These are phyloP conservation scores for Lichina pygmaea DNA, from an alignment of 495 filamentous ascomycete genomes.

Conservation along the genomic window DNA sequence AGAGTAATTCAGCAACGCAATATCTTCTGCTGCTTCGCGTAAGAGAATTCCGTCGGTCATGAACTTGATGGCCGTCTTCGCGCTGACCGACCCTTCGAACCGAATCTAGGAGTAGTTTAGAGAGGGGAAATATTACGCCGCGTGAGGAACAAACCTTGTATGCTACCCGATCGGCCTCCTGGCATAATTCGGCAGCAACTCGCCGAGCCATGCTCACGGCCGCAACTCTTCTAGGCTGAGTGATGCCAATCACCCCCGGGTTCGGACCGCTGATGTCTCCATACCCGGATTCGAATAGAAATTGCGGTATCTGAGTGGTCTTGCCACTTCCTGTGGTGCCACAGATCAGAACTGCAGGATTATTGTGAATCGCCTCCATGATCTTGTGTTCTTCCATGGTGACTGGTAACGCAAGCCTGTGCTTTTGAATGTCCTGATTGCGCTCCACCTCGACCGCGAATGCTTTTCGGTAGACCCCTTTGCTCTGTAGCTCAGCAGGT, in stretches of 20 bases:
- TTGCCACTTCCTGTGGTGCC: slow-evolving; percentile 93
- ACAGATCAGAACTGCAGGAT: slow-evolving; percentile 71
- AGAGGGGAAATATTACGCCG: neutral
- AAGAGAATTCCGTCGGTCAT: slow-evolving; percentile 97
- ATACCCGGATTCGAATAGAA: slow-evolving; percentile 82
- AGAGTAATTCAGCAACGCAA: slow-evolving; percentile 78
- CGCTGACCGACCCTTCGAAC: slow-evolving; percentile 62
- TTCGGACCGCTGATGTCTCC: slow-evolving; percentile 49
- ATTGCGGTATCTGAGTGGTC: slow-evolving; percentile 90
- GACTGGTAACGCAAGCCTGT: slow-evolving; percentile 59
- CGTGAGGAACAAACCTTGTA: slow-evolving; percentile 23
- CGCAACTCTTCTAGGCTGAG: slow-evolving; percentile 78
- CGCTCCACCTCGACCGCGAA: slow-evolving; percentile 51
- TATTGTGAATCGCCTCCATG: slow-evolving; percentile 90
- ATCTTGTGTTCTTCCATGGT: slow-evolving; percentile 91
- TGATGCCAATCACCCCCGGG: slow-evolving; percentile 82
- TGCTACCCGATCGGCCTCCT: slow-evolving; percentile 38
- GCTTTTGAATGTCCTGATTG: slow-evolving; percentile 41
- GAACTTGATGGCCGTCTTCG: slow-evolving; percentile 84
- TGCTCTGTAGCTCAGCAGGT: slow-evolving; percentile 42
- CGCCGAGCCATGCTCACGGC: slow-evolving; percentile 89
- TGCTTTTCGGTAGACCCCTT: slow-evolving; percentile 32
- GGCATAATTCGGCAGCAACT: slow-evolving; percentile 61
- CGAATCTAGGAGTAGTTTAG: slow-evolving; percentile 34
- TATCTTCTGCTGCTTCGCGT: slow-evolving; percentile 74